Conservation (phyloP, 2,329 filamentous ascomycete species). For the Mycogone perniciosa region DNA sequence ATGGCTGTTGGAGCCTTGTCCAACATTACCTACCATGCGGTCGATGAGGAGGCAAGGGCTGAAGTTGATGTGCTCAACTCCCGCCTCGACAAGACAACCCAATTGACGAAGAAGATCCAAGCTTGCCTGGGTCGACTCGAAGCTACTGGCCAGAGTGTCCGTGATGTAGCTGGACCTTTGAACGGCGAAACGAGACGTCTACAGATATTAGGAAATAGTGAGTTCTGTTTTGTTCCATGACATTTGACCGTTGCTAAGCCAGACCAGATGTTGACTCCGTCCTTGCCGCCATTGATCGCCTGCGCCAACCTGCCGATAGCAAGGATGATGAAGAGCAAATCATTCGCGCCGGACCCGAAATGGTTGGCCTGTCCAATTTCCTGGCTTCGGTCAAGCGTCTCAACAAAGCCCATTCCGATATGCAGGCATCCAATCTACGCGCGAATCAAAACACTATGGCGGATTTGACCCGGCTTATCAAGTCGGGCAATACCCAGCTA, state of each 20-base stretch:
- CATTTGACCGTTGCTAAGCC: constrained; percentile 13
- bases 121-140: constrained; percentile 79
- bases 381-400: constrained; percentile 84
- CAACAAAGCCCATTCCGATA: constrained; percentile 73
- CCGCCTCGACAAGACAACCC: constrained; percentile 81
- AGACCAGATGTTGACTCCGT: constrained; percentile 73
- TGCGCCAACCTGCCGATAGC: constrained; percentile 86
- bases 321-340: constrained; percentile 89
- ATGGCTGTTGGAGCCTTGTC: constrained; percentile 45
- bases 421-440: constrained; percentile 83
- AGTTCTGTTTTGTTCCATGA: constrained; percentile 23
- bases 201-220: constrained; percentile 78
- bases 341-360: constrained; percentile 79
- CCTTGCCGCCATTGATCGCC: constrained; percentile 76
- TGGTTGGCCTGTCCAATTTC: constrained; percentile 75
- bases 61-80: constrained; percentile 67
- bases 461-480: constrained; percentile 72
- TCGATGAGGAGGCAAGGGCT: constrained; percentile 61
- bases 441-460: constrained; percentile 85
- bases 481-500: constrained; percentile 72
- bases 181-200: constrained; percentile 87
- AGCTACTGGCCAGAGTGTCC: constrained; percentile 80
- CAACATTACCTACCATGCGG: constrained; percentile 40
- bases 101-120: constrained; percentile 93
- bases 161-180: constrained; percentile 86